Evolutionary conservation across 352 stramenopile species (phyloP), one percentile per base, ranked within the genome.

Genomic region (Halophytophthora polymorphica): DNA sequence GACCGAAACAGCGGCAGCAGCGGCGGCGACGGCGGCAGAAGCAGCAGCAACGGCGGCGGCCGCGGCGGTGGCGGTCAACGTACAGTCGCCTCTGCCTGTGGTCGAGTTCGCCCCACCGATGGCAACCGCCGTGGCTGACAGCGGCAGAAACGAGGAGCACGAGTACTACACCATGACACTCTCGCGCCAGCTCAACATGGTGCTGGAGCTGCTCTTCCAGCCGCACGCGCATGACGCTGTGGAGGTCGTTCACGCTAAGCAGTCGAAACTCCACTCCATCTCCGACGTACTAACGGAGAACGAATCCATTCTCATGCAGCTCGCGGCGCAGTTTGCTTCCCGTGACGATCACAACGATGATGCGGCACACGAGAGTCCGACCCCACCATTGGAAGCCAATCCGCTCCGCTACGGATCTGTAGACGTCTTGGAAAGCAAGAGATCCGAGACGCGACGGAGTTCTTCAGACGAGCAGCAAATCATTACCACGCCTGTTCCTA

Each of bases 91-190:
- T 8, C 23, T 53, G n/a, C 39, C 56, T n/a, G 6, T 39, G 15
- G 42, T 21, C 11, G 47, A 60, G 12, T 46, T 25, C 21, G 1
- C 43, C 15, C 42, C 47, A 15, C 23, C 53, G 15, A 43, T 51
- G 10, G 43, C 35, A 19, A 43, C 29, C 4, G 45, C 50, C 35
- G 58, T 55, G 53, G 53, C 58, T 19, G 37, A 44, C 13, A 39
- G 58, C 6, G 50, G 31, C 23, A 47, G 55, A 14, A 60, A 66
- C n/a, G 59, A 77, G 1, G 77, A 86, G 56, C 51, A 83, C 14
- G 74, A 86, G 46, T 82, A 84, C 44, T 80, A 71, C 43, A 44
- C 78, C 18, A 73, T 84, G 67, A 77, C 65, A 23, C 57, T 88
- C 2, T 74, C 77, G 0, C 46, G 72, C 7, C 77, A 88, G 50